phyloP scores from a whole-genome alignment of 371 early-diverging fungal species.

The Fennellomyces sp. region DNA sequence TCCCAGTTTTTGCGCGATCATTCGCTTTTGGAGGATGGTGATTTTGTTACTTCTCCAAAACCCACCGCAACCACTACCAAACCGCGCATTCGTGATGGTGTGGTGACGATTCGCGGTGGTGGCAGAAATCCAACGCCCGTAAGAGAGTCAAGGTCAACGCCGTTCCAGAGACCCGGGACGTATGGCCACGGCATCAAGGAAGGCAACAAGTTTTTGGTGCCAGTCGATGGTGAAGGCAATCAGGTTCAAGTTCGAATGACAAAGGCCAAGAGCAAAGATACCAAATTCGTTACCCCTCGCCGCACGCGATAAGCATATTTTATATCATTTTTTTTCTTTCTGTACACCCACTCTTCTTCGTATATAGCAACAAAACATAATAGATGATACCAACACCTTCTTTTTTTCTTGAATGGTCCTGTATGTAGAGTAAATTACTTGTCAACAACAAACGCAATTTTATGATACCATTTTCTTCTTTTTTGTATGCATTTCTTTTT shows the following conservation, averaged over 20 bases:
- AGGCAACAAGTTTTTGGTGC: constrained; percentile 49
- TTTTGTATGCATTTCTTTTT: no score
- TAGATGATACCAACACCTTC: constrained; percentile 1
- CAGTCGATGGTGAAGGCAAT: constrained; percentile 47
- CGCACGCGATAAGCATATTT: constrained; percentile 22
- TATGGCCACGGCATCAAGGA: constrained; percentile 49
- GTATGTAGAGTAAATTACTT: constrained; percentile 1
- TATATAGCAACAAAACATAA: background rate
- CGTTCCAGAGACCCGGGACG: constrained; percentile 30
- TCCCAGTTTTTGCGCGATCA: constrained; percentile 59
- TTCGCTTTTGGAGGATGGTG: constrained; percentile 39
- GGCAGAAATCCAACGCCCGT: constrained; percentile 16
- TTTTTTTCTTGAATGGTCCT: background rate
- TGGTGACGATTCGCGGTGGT: constrained; percentile 24
- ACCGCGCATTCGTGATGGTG: constrained; percentile 44
- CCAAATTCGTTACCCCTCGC: constrained; percentile 43
- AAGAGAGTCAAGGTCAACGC: constrained; percentile 41
- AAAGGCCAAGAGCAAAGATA: constrained; percentile 41
- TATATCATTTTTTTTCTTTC: constrained; percentile 2
- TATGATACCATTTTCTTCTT: background rate
- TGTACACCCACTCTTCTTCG: background rate
- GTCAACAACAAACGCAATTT: background rate
- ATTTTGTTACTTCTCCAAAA: constrained; percentile 56
- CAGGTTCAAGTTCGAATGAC: constrained; percentile 51
- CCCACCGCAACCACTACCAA: constrained; percentile 61